Conservation (phyloP, 2,329 filamentous ascomycete genomes). For the Thelonectria olida region DNA sequence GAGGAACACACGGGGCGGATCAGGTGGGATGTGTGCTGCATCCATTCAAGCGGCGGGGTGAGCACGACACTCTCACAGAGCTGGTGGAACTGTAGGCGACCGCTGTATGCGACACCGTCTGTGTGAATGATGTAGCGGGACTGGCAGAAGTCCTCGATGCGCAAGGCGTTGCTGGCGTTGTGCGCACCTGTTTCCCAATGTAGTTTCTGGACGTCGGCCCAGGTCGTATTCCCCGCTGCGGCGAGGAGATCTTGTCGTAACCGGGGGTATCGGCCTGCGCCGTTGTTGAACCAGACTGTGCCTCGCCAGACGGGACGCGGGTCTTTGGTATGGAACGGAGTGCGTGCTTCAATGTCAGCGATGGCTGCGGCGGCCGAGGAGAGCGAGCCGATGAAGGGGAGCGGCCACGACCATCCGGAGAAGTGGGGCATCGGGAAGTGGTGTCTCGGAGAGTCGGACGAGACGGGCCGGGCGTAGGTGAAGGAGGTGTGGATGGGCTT, state of each 20-base stretch:
- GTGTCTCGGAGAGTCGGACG: constrained; percentile 45
- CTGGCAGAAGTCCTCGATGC: constrained; percentile 60
- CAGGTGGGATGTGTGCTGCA: constrained; percentile 61
- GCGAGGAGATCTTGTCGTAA: constrained; percentile 53
- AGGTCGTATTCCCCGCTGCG: constrained; percentile 46
- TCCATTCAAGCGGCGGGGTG: constrained; percentile 57
- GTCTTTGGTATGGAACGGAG: constrained; percentile 45
- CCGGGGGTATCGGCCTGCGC: constrained; percentile 45
- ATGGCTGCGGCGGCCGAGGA: constrained; percentile 51
- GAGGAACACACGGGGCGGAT: constrained; percentile 54
- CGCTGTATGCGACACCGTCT: constrained; percentile 63
- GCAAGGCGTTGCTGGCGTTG: constrained; percentile 54
- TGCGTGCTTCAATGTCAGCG: constrained; percentile 44
- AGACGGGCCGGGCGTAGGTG: constrained; percentile 57
- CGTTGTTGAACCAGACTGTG: constrained; percentile 59
- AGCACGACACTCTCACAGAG: constrained; percentile 59
- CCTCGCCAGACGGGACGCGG: constrained; percentile 60
- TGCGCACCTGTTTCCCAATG: constrained; percentile 44
- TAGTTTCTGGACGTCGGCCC: constrained; percentile 60
- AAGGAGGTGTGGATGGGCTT: constrained; percentile 54
- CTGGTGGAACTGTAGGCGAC: constrained; percentile 61
- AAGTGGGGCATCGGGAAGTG: constrained; percentile 65
- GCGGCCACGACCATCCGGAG: constrained; percentile 63
- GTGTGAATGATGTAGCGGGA: constrained; percentile 63
- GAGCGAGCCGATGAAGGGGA: constrained; percentile 59